These are phyloP conservation scores for Glomus cerebriforme DNA, from an alignment of 192 early-diverging fungal species.

Conservation along the genomic window DNA sequence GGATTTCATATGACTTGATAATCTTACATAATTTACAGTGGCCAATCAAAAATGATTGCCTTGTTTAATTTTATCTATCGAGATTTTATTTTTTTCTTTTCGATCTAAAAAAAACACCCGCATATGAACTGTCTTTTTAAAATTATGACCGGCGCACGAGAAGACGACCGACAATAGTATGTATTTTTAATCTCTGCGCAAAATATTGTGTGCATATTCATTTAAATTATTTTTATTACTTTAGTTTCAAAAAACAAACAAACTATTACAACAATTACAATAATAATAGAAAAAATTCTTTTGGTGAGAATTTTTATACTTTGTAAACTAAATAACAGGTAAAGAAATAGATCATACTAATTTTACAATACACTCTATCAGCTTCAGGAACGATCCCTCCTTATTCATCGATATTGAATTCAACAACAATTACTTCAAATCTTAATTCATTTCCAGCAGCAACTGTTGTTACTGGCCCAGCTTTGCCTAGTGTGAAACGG, in stretches of 20 bases:
- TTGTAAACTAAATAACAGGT: neutral
- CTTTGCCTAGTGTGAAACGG: constrained; percentile 8
- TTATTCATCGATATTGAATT: neutral
- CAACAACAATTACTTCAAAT: neutral
- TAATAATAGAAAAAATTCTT: constrained; percentile 23
- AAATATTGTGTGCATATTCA: neutral
- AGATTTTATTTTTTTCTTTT: too few relatives aligned
- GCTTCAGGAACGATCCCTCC: neutral
- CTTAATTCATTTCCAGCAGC: neutral
- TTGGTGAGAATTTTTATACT: neutral
- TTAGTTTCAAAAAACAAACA: constrained; percentile 27
- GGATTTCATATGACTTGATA: neutral
- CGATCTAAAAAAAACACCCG: neutral
- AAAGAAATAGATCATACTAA: neutral
- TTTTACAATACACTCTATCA: neutral
- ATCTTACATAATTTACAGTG: neutral
- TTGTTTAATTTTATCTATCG: neutral
- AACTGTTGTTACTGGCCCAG: neutral
- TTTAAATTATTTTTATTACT: neutral
- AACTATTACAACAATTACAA: neutral
- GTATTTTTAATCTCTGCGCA: neutral
- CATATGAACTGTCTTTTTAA: neutral
- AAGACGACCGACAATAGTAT: constrained; percentile 15
- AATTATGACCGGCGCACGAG: constrained; percentile 13
- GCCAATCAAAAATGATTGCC: neutral